phyloP scores from a whole-genome alignment of 192 early-diverging fungal species.

The Gamsiella multidivaricata region DNA sequence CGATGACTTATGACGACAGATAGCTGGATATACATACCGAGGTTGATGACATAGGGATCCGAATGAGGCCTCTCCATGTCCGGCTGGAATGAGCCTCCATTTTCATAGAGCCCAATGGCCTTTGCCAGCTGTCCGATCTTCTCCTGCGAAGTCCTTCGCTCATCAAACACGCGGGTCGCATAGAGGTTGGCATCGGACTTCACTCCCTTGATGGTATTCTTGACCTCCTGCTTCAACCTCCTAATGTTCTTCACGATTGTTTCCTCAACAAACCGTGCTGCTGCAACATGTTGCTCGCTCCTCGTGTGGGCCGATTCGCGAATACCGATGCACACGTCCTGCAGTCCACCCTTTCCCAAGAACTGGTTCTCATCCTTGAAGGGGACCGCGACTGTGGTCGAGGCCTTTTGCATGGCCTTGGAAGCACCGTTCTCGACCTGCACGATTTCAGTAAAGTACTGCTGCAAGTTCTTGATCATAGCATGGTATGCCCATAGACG shows the following conservation, averaged over 20 bases:
- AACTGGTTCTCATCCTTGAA: constrained; percentile 50
- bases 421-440: constrained; percentile 25
- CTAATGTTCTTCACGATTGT: constrained; percentile 48
- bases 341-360: constrained; percentile 36
- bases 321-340: constrained; percentile 45
- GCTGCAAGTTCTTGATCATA: constrained; percentile 49
- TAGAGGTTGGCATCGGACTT: constrained; percentile 42
- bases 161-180: constrained; percentile 50
- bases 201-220: constrained; percentile 46
- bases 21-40: constrained; percentile 13
- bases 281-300: constrained; percentile 49
- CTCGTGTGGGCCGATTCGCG: constrained; percentile 43
- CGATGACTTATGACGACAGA: not conserved
- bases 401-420: constrained; percentile 38
- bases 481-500: constrained; percentile 44
- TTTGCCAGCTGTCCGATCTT: constrained; percentile 47
- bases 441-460: constrained; percentile 52
- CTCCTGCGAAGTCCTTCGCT: constrained; percentile 54
- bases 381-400: constrained; percentile 24
- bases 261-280: constrained; percentile 44
- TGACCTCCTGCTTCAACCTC: constrained; percentile 54
- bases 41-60: constrained; percentile 40
- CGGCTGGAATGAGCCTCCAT: constrained; percentile 1
- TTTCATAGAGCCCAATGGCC: constrained; percentile 36
- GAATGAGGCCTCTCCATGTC: constrained; percentile 39